Percentiles rank a stretch among this genome's conserved stretches.
Evolutionary conservation across 306 rosid genomes (phyloP).

Genomic region (Senna tora): DNA sequence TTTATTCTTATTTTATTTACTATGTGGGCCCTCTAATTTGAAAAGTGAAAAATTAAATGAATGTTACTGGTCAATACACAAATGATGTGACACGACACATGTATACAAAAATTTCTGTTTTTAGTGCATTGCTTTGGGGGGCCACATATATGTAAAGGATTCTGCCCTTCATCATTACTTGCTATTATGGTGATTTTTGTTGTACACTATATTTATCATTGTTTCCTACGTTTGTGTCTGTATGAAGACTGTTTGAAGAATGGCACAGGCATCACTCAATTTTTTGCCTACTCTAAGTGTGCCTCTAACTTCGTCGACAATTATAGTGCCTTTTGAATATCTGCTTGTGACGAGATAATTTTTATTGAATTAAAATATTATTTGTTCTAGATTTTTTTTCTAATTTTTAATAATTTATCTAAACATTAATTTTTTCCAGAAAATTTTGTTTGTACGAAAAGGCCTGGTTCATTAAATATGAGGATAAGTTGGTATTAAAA

Average conservation of each 20-base stretch:
- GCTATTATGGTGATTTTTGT: slow-evolving; percentile 11
- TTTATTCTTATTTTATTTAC: too few species aligned
- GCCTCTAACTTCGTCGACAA: slow-evolving; percentile 16
- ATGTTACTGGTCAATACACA: too few species aligned
- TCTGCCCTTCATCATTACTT: slow-evolving; percentile 17
- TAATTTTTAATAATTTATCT: not conserved
- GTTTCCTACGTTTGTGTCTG: slow-evolving; percentile 1
- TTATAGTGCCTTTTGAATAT: not conserved
- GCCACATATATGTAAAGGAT: slow-evolving; percentile 14
- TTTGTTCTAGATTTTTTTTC: not conserved
- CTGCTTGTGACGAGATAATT: too few species aligned
- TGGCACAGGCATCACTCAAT: not conserved
- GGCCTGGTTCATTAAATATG: slow-evolving; percentile 4
- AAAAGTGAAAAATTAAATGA: too few species aligned
- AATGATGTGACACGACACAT: too few species aligned
- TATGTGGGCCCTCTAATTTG: too few species aligned
- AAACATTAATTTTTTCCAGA: not conserved
- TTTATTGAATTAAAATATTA: too few species aligned
- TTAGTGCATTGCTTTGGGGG: slow-evolving; percentile 13
- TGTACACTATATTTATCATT: not conserved
- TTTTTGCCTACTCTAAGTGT: not conserved
- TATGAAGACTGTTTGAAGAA: too few species aligned
- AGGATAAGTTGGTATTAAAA: slow-evolving; percentile 12
- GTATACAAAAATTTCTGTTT: too few species aligned
- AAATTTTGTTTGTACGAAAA: not conserved